Evolutionary conservation across 2,329 filamentous ascomycete genomes (phyloP), one percentile per base, ranked within the genome.

Genomic region (Malbranchea cinnamomea): DNA sequence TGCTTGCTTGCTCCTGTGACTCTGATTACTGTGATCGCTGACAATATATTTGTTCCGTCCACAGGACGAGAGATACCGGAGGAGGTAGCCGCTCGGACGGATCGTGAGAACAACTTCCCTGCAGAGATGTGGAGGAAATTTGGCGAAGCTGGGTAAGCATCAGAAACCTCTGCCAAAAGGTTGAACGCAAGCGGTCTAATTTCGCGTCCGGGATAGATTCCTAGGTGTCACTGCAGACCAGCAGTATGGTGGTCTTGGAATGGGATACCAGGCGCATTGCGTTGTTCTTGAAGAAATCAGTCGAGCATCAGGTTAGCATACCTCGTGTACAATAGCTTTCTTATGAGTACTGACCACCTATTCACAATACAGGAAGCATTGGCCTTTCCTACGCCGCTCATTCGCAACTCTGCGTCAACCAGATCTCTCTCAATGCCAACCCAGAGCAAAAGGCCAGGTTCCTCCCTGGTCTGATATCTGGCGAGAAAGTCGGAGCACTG

Each of bases 211-310:
- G n/a, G n/a, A n/a, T 33, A 64, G 80, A 5, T 78, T 95, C 43
- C 68, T 95, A 16, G 89, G 89, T 35, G 81, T 94, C 46, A 95
- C 89, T 6, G 89, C 83, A 11, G 82, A 93, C 47, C 84, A 93
- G 57, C 78, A 83, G 33, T 83, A 89, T 30, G 89, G 89, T 21
- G 89, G 87, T 2, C 57, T 95, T 26, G 81, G 67, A 1, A 78
- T 95, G 74, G 89, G 89, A 7, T 98, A 95, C 56, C 87, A 95
- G 60, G 87, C 89, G 25, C 89, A 98, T 59, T 92, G 83, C 50
- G 65, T 93, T 5, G 83, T 94, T 26, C 79, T 95, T 73, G 89
- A 98, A 58, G 89, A 95, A 63, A 65, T 98, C 23, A 89, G 79
- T 33, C 70, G 87, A 35, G 87, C 87, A 2, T 87, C 78, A 30